phyloP scores from a whole-genome alignment of 108 stramenopile species.

The Seminavis robusta region DNA sequence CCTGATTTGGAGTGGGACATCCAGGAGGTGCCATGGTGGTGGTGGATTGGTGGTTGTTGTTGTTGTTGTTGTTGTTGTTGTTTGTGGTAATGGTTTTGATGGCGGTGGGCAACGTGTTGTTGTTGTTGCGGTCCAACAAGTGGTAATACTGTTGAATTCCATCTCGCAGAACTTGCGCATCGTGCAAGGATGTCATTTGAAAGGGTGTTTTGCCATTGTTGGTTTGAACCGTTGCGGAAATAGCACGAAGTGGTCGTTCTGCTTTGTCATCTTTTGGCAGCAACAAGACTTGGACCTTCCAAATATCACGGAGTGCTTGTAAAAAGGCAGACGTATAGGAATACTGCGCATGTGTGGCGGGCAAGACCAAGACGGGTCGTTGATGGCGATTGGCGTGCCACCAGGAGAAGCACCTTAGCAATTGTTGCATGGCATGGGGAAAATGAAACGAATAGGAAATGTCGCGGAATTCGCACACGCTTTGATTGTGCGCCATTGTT shows the following conservation, averaged over 20 bases:
- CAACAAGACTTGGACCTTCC: background rate
- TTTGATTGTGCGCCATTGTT: no score
- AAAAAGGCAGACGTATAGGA: no score
- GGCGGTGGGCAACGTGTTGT: no score
- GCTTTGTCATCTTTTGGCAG: background rate
- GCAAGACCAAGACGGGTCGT: background rate
- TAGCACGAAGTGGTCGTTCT: background rate
- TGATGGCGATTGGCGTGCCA: constrained; percentile 12
- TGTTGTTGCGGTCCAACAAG: background rate
- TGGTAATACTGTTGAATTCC: background rate
- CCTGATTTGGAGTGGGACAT: no score
- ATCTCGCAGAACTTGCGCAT: background rate
- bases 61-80: no score
- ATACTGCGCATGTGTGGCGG: no score
- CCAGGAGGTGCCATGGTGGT: no score
- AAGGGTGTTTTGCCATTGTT: background rate
- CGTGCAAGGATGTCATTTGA: background rate
- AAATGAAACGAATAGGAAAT: constrained; percentile 17
- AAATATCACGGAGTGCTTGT: no score
- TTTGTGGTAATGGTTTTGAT: no score
- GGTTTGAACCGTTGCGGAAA: background rate
- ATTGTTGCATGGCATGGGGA: constrained; percentile 41
- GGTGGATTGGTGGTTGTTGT: no score
- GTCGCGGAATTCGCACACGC: constrained; percentile 2
- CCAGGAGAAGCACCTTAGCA: constrained; percentile 30